These are phyloP conservation scores for Microdochium paspali DNA, from an alignment of 2,329 filamentous ascomycete species.

Conservation along the genomic window DNA sequence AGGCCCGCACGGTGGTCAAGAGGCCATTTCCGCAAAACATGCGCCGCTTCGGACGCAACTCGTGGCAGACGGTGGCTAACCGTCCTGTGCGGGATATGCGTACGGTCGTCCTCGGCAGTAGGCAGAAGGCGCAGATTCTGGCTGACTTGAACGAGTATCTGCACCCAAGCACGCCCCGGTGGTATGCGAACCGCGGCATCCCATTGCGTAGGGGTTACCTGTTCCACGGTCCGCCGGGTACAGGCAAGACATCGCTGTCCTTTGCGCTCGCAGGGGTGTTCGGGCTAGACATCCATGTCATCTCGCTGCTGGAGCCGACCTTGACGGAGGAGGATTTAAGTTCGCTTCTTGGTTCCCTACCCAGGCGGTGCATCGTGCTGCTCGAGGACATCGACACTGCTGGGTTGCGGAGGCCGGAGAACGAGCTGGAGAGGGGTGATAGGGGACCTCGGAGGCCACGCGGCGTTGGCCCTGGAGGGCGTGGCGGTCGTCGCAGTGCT, in stretches of 20 bases:
- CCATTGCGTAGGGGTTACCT: conserved; percentile 70
- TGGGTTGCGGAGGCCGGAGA: conserved; percentile 37
- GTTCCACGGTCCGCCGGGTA: conserved; percentile 67
- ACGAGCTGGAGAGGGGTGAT: conserved; percentile 12
- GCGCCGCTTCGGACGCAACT: conserved; percentile 32
- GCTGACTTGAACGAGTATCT: conserved; percentile 72
- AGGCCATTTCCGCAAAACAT: conserved; percentile 36
- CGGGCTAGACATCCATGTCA: conserved; percentile 56
- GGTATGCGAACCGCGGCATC: conserved; percentile 69
- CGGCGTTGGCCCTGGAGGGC: conserved; percentile 3
- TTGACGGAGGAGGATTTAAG: conserved; percentile 54
- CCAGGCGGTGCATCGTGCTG: conserved; percentile 54
- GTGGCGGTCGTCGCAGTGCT: conserved; percentile 9
- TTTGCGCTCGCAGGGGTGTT: conserved; percentile 59
- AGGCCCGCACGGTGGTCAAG: conserved; percentile 49
- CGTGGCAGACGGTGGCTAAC: conserved; percentile 48
- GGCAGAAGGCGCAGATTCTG: conserved; percentile 57
- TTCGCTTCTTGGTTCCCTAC: conserved; percentile 49
- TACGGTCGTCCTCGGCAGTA: conserved; percentile 63
- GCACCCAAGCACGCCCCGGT: conserved; percentile 57
- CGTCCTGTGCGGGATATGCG: conserved; percentile 62
- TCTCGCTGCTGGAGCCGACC: conserved; percentile 48
- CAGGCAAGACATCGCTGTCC: conserved; percentile 61
- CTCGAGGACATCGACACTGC: conserved; percentile 63
- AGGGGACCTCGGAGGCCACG: not conserved